Conservation (phyloP, 2,329 filamentous ascomycete species). For the Colletotrichum tropicicola region DNA sequence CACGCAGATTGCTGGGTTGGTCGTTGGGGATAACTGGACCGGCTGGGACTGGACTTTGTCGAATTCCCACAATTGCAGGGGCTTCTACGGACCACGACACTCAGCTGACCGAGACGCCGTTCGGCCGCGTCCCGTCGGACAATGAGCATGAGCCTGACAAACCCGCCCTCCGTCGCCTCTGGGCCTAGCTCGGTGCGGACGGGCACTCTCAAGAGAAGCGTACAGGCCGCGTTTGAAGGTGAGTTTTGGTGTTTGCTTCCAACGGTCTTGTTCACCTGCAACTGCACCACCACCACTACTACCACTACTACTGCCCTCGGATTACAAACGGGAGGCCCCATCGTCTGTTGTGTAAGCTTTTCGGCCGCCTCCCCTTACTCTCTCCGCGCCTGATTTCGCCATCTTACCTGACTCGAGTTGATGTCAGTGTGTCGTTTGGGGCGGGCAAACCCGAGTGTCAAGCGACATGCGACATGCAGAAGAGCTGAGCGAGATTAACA, state of each 20-base stretch:
- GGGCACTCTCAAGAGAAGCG: conserved; percentile 62
- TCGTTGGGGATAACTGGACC: neutral
- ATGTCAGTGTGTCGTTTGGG: conserved; percentile 11
- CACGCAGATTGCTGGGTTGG: neutral
- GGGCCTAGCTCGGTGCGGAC: conserved; percentile 56
- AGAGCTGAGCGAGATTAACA: neutral
- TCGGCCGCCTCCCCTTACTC: neutral
- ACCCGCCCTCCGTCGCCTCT: conserved; percentile 60
- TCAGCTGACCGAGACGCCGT: conserved; percentile 2
- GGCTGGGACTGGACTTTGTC: neutral
- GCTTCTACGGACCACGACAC: conserved; percentile 5
- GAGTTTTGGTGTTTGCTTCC: conserved; percentile 38
- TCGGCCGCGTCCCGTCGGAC: neutral
- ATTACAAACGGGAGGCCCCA: neutral
- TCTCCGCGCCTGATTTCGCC: conserved; percentile 9
- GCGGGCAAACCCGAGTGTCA: conserved; percentile 1
- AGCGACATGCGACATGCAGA: conserved; percentile 2
- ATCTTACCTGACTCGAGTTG: conserved; percentile 20
- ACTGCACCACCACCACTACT: neutral
- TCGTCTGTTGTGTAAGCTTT: neutral
- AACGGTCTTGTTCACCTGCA: neutral
- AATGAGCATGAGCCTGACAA: conserved; percentile 68
- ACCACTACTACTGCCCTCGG: too few species aligned
- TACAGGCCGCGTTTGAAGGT: conserved; percentile 71
- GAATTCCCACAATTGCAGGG: neutral